These are phyloP conservation scores for Apiospora sp. DNA, from an alignment of 2,329 filamentous ascomycete genomes.

Conservation along the genomic window DNA sequence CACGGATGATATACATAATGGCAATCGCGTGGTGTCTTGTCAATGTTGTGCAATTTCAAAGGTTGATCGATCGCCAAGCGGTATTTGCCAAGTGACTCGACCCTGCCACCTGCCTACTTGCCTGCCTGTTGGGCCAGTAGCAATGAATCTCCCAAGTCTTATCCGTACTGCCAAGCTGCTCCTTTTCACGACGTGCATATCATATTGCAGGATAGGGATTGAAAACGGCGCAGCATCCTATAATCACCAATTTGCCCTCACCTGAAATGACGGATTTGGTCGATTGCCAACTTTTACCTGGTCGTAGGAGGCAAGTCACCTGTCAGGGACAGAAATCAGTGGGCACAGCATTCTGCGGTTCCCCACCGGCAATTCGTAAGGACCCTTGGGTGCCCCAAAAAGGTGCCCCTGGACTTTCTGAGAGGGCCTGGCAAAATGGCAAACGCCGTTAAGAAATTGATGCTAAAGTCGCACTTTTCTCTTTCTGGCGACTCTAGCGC, in stretches of 20 bases:
- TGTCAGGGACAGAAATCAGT: background rate
- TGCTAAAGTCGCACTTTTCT: background rate
- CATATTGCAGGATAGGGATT: background rate
- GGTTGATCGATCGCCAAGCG: background rate
- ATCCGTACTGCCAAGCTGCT: background rate
- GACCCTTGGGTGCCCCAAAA: background rate
- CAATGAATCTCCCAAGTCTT: background rate
- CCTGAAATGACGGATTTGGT: background rate
- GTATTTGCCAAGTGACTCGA: background rate
- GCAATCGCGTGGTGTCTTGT: background rate
- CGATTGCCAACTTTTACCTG: background rate
- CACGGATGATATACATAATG: background rate
- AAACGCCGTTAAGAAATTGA: slow-evolving; percentile 4
- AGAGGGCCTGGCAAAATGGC: background rate
- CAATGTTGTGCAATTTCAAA: background rate
- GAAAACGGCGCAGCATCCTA: background rate
- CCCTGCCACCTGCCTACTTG: background rate
- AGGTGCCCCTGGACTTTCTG: background rate
- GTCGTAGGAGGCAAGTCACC: background rate
- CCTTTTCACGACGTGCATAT: background rate
- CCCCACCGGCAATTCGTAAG: slow-evolving; percentile 18
- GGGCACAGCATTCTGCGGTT: background rate
- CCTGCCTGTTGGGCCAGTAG: background rate
- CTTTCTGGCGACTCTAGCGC: background rate
- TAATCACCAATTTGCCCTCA: background rate